Evolutionary conservation across 2,329 filamentous ascomycete genomes (phyloP), one percentile per base, ranked within the genome.

Genomic region (Aspergillus versicolor): DNA sequence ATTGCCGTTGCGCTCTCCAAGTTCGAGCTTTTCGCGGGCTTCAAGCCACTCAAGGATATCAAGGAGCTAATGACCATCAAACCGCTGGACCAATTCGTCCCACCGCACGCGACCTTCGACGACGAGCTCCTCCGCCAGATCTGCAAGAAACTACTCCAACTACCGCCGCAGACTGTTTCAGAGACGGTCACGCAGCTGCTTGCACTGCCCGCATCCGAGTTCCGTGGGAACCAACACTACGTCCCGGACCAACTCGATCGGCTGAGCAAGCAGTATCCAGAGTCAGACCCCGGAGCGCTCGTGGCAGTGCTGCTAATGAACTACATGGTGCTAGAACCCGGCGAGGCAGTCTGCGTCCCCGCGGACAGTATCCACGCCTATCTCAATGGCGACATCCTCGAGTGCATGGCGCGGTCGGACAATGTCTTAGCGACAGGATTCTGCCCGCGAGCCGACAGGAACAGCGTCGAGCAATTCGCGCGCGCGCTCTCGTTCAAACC

Each of bases 11-110:
- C 89, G 0, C 74, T 92, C 1, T 80, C 82, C 12, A 82, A 85
- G 21, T 92, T 92, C 65, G 88, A 92, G 70, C 85, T 88, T 0
- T 92, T 92, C 64, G 87, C 85, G 9, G 89, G 89, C 5, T 92
- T 87, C 77, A 91, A 90, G 67, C 84, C 87, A 0, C 75, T 89
- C 0, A 67, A 73, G 9, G 78, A 86, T 2, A 86, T 92, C 56
- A 73, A 84, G 32, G 68, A 77, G 0, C 73, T 91, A 1, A 81
- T 91, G 66, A 66, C 67, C 30, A 73, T 88, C 24, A 74, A 82
- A 27, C 77, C 81, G 3, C 74, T 89, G 0, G 74, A 81, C 46
- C 71, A 73, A 1, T 87, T 86, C 66, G 67, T 85, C 0, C 83
- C 83, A 0, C 51, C 70, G 42, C 73, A 77, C 22, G 67, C 68